Percentiles rank a stretch among this genome's conserved stretches.
These are phyloP conservation scores for Prunus kanzakura DNA, from an alignment of 306 rosid species.

Conservation along the genomic window DNA sequence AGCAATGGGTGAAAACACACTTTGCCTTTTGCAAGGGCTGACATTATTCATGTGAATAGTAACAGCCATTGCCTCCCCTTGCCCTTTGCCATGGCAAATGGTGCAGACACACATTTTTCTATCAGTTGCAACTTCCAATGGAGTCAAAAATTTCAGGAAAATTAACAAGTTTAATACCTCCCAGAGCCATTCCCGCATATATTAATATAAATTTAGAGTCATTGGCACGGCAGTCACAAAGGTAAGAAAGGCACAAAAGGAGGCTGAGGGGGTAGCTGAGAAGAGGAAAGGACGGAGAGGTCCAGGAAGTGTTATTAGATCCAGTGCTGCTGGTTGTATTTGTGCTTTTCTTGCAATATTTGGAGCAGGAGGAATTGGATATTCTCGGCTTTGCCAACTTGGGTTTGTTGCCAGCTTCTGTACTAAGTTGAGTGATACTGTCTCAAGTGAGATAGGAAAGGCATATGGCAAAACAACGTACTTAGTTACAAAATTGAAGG, in stretches of 20 bases:
- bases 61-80: too few relatives aligned
- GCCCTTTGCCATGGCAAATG: too few relatives aligned
- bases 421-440: slow-evolving; percentile 93
- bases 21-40: too few relatives aligned
- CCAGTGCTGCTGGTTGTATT: slow-evolving; percentile 94
- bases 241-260: slow-evolving; percentile 89
- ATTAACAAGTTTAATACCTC: neutral
- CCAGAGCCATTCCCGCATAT: neutral
- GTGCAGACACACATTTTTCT: neutral
- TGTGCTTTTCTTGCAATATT: slow-evolving; percentile 72
- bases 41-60: too few relatives aligned
- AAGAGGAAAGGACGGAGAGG: slow-evolving; percentile 96
- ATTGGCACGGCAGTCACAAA: slow-evolving; percentile 83
- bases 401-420: slow-evolving; percentile 97
- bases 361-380: slow-evolving; percentile 66
- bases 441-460: slow-evolving; percentile 97
- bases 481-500: slow-evolving; percentile 77
- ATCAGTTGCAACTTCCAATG: neutral
- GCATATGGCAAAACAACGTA: slow-evolving; percentile 95
- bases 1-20: too few relatives aligned
- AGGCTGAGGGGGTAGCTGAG: slow-evolving; percentile 93
- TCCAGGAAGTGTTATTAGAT: slow-evolving; percentile 91
- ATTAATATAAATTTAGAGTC: neutral
- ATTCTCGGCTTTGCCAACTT: slow-evolving; percentile 68
- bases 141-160: neutral